Conservation (phyloP, 306 rosid genomes). For the Astragalus membranaceus region DNA sequence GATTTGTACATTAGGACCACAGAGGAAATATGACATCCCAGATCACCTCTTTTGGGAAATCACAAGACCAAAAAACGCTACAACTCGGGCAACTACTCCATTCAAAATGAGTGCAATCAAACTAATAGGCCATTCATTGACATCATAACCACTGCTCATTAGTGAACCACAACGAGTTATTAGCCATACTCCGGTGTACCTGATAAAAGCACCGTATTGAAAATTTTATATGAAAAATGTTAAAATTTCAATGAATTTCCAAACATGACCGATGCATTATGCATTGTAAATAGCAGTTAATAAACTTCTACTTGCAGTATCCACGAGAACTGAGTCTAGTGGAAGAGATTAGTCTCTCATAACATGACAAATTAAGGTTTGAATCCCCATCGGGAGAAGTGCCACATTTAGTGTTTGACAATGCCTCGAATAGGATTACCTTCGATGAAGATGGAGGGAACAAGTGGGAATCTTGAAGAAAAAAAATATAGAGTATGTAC, state of each 20-base stretch:
- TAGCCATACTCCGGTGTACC: conserved; percentile 77
- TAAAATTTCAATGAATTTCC: neutral
- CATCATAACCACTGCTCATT: conserved; percentile 35
- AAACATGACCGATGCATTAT: neutral
- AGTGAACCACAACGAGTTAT: conserved; percentile 55
- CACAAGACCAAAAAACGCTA: conserved; percentile 44
- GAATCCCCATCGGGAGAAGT: too few species aligned
- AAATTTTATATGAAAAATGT: neutral
- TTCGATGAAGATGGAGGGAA: too few species aligned
- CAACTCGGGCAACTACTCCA: conserved; percentile 34
- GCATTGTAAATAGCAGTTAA: neutral
- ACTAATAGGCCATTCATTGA: conserved; percentile 43
- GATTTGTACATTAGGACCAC: neutral
- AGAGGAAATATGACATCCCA: conserved; percentile 6
- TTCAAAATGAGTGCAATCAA: conserved; percentile 29
- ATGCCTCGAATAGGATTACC: too few species aligned
- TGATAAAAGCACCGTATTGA: conserved; percentile 12
- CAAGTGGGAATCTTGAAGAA: too few species aligned
- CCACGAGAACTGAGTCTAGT: too few species aligned
- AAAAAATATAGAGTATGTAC: neutral
- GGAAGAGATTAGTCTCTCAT: too few species aligned
- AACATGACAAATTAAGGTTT: too few species aligned
- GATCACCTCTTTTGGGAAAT: conserved; percentile 37
- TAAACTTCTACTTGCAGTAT: neutral
- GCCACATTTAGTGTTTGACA: too few species aligned